Evolutionary conservation across 768 basidiomycete species (phyloP), one percentile per base, ranked within the genome.

Genomic region (Trametes gibbosa): DNA sequence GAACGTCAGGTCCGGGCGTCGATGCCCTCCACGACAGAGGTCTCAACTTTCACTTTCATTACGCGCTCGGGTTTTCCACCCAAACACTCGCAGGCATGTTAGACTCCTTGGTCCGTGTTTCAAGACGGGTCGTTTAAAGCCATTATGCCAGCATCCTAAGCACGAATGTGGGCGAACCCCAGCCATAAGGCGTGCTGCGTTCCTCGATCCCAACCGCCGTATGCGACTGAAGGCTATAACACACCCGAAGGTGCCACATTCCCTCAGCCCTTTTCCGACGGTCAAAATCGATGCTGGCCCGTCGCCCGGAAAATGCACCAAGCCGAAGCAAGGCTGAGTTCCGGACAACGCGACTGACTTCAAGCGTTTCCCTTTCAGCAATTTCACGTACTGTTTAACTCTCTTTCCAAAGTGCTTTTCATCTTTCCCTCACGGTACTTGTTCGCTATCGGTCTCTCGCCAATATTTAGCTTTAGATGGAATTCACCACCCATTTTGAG

Each of bases 101-200:
- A 84, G 84, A 87, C 85, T 88, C 85, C 86, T 88, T 87, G 84
- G 85, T 86, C 86, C 84, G 82, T 85, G 84, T 86, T 86, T 86
- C 85, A 86, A 86, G 84, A 86, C 83, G 83, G 85, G 83, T 84
- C 82, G 82, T 78, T 85, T 82, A 84, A 84, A 82, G 83, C 84
- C 83, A 85, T 85, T 84, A 82, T 77, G 83, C 81, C 85, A 85
- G 79, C 83, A 84, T 85, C 83, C 83, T 83, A 81, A 82, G 81
- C 81, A 81, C 77, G 79, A 69, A 75, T 76, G 77, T 82, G 76
- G 75, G 75, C 67, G 73, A 78, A 74, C 71, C 78, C 77, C 79
- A 76, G 75, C 80, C 79, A 64, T 71, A 75, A 73, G 76, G 80
- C 79, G 75, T 78, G 78, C 82, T 82, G 83, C 78, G 76, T 76